These are phyloP conservation scores for Trichocladium uniseriatum DNA, from an alignment of 495 filamentous ascomycete species.

Conservation along the genomic window DNA sequence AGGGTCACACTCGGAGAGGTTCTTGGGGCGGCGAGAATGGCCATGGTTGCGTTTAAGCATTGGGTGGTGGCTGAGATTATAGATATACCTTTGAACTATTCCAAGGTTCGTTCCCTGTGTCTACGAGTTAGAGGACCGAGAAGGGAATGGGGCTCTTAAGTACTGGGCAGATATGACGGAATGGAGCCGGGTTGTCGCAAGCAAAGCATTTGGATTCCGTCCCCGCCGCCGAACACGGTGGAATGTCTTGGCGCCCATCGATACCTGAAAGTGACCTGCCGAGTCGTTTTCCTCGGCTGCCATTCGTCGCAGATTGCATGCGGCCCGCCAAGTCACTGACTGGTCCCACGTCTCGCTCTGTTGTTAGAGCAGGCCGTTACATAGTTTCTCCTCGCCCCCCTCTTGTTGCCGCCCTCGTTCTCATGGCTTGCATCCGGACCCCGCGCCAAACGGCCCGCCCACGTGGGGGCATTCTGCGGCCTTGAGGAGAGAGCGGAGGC, in stretches of 20 bases:
- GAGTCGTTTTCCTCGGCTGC: conserved; percentile 1
- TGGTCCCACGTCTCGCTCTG: conserved; percentile 1
- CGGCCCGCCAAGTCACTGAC: conserved; percentile 2
- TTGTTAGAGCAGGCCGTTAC: background rate
- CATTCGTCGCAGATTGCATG: background rate
- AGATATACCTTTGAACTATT: too few species aligned
- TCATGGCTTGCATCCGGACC: too few species aligned
- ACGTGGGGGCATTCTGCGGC: too few species aligned
- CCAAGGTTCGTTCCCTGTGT: too few species aligned
- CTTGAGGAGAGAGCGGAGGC: too few species aligned
- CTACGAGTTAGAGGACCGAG: too few species aligned
- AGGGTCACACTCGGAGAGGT: conserved; percentile 17
- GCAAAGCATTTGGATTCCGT: background rate
- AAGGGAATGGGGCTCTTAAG: too few species aligned
- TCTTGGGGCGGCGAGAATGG: conserved; percentile 27
- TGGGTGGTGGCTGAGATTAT: background rate
- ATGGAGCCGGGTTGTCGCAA: background rate
- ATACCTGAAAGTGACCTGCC: conserved; percentile 9
- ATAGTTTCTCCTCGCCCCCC: background rate
- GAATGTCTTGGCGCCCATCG: conserved; percentile 19
- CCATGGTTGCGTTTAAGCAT: conserved; percentile 15
- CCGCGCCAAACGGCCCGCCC: too few species aligned
- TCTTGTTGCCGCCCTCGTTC: background rate
- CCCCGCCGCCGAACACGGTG: conserved; percentile 8
- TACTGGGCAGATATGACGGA: background rate